A percentile compares a stretch with the other conserved stretches of the same genome.
phyloP scores from a whole-genome alignment of 2,329 filamentous ascomycete species.

The Ceratocystis smalleyi region DNA sequence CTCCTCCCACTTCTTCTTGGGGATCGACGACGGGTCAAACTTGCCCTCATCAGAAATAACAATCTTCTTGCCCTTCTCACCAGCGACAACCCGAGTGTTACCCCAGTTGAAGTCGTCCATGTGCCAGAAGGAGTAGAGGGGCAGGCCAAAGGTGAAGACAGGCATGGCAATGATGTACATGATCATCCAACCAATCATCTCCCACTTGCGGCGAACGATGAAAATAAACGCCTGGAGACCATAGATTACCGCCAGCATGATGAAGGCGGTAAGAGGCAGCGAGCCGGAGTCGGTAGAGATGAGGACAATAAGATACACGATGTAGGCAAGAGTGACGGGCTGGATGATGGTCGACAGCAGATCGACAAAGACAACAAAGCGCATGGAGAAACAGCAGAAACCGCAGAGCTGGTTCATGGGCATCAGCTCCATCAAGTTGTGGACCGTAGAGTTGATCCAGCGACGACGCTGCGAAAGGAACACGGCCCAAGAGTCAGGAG shows the following conservation, averaged over 20 bases:
- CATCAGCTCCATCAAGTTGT: conserved; percentile 92
- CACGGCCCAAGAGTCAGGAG: conserved; percentile 82
- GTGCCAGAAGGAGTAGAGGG: conserved; percentile 93
- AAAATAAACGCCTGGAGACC: conserved; percentile 96
- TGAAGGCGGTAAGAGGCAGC: conserved; percentile 72
- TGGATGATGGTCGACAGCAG: conserved; percentile 82
- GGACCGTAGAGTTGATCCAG: conserved; percentile 98
- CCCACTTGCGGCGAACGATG: conserved; percentile 91
- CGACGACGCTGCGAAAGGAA: conserved; percentile 97
- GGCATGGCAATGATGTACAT: conserved; percentile 85
- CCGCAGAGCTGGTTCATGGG: conserved; percentile 87
- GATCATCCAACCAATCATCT: conserved; percentile 99
- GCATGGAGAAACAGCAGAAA: conserved; percentile 99
- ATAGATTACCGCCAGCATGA: conserved; percentile 88
- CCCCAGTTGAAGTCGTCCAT: conserved; percentile 99
- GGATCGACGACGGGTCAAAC: conserved; percentile 83
- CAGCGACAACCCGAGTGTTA: conserved; percentile 92
- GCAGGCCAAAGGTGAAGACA: conserved; percentile 78
- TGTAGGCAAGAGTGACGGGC: conserved; percentile 79
- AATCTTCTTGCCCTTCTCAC: conserved; percentile 82
- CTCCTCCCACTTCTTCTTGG: conserved; percentile 98
- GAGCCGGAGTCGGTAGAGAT: conserved; percentile 45
- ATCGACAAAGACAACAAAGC: conserved; percentile 92
- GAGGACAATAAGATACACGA: conserved; percentile 73
- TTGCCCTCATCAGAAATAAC: conserved; percentile 95